These are phyloP conservation scores for Plasmodium relictum DNA, from an alignment of 169 alveolate species.

Conservation along the genomic window DNA sequence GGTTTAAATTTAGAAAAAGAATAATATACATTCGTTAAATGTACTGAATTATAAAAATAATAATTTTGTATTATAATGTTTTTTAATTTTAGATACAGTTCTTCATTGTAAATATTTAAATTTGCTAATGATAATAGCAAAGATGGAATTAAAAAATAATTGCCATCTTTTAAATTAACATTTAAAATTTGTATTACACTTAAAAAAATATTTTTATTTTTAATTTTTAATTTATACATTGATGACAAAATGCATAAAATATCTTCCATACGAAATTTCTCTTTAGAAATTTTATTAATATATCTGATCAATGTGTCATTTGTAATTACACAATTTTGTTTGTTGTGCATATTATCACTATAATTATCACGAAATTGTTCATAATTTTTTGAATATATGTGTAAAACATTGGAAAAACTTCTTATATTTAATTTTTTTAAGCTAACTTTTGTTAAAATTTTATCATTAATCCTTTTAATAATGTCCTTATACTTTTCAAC, in stretches of 20 bases:
- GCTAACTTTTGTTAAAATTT: slow-evolving; percentile 24
- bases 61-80: slow-evolving; percentile 44
- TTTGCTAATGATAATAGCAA: slow-evolving; percentile 34
- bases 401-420: slow-evolving; percentile 22
- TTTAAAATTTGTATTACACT: slow-evolving; percentile 28
- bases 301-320: slow-evolving; percentile 10
- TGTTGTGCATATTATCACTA: background rate
- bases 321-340: background rate
- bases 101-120: slow-evolving; percentile 44
- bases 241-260: slow-evolving; percentile 27
- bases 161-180: slow-evolving; percentile 20
- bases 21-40: slow-evolving; percentile 51
- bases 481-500: slow-evolving; percentile 19
- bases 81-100: slow-evolving; percentile 33
- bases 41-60: slow-evolving; percentile 55
- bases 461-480: slow-evolving; percentile 20
- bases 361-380: background rate
- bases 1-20: slow-evolving; percentile 58
- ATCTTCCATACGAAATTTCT: slow-evolving; percentile 30
- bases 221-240: slow-evolving; percentile 42
- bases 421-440: slow-evolving; percentile 27
- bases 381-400: slow-evolving; percentile 20
- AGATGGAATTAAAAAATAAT: slow-evolving; percentile 50
- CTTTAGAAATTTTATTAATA: slow-evolving; percentile 11
- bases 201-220: slow-evolving; percentile 9